Evolutionary conservation across 2,329 filamentous ascomycete species (phyloP).

Genomic region (Calonectria pseudoreteaudii): DNA sequence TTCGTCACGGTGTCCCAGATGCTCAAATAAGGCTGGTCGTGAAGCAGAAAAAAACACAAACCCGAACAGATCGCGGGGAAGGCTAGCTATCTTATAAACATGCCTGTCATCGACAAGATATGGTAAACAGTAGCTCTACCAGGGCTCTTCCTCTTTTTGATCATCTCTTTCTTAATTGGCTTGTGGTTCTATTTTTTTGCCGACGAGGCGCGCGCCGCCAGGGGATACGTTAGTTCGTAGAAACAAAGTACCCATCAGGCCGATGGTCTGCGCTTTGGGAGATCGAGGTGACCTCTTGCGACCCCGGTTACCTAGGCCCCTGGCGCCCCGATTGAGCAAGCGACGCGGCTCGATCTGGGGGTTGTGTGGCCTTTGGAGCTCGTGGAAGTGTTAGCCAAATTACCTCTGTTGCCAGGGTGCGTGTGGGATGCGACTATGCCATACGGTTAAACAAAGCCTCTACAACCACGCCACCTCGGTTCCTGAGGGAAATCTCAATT

Average conservation of each 20-base stretch:
- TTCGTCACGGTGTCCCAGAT: not conserved
- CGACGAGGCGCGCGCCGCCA: conserved; percentile 29
- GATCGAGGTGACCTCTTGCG: conserved; percentile 32
- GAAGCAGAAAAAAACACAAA: not conserved
- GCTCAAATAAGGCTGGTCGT: not conserved
- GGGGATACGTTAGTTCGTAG: conserved; percentile 29
- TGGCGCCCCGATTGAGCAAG: conserved; percentile 33
- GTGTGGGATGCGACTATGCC: conserved; percentile 35
- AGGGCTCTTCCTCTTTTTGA: conserved; percentile 27
- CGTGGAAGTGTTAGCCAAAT: conserved; percentile 32
- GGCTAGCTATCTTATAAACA: conserved; percentile 39
- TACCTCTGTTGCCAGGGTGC: conserved; percentile 32
- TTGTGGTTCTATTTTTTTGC: conserved; percentile 21
- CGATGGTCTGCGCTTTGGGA: conserved; percentile 21
- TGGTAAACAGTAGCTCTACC: conserved; percentile 29
- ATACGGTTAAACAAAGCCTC: conserved; percentile 41
- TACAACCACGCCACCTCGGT: conserved; percentile 43
- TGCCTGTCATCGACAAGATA: conserved; percentile 16
- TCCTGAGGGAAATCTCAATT: conserved; percentile 38
- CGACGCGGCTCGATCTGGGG: conserved; percentile 37
- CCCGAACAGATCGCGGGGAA: conserved; percentile 29
- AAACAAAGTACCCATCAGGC: conserved; percentile 29
- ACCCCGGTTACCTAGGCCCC: conserved; percentile 22
- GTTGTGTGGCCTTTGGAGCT: conserved; percentile 30
- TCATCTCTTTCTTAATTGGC: conserved; percentile 27